phyloP scores from a whole-genome alignment of 495 filamentous ascomycete species.

The Opeltia flavorubescens region DNA sequence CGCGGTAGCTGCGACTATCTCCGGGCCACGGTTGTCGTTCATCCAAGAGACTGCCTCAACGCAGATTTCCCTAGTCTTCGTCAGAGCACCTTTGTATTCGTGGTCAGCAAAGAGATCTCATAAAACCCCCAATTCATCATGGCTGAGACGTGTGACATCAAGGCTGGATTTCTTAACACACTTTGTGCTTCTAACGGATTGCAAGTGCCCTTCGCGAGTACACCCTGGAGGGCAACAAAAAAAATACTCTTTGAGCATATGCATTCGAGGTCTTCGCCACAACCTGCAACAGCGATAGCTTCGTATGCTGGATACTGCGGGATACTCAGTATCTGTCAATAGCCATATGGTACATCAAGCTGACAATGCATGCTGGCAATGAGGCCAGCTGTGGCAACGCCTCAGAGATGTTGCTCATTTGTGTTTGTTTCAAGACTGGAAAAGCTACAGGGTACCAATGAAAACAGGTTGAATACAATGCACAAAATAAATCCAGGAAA shows the following conservation, averaged over 20 bases:
- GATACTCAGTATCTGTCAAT: not conserved
- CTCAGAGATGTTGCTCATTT: not conserved
- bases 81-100: not conserved
- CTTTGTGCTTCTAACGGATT: not conserved
- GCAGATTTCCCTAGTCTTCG: not conserved
- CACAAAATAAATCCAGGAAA: too few species aligned
- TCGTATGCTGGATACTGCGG: not conserved
- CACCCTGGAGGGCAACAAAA: not conserved
- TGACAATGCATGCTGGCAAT: not conserved
- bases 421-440: too few species aligned
- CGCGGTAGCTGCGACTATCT: not conserved
- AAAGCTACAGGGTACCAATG: too few species aligned
- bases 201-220: not conserved
- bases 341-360: not conserved
- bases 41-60: not conserved
- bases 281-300: conserved; percentile 1
- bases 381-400: conserved; percentile 2
- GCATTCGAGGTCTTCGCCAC: not conserved
- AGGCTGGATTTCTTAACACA: not conserved
- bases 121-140: not conserved
- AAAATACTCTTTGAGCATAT: not conserved
- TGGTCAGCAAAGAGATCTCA: not conserved
- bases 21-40: not conserved
- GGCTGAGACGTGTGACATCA: not conserved
- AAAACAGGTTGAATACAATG: too few species aligned